Evolutionary conservation across 1,284 basidiomycete species (phyloP).

Genomic region (Cryptococcus floricola): DNA sequence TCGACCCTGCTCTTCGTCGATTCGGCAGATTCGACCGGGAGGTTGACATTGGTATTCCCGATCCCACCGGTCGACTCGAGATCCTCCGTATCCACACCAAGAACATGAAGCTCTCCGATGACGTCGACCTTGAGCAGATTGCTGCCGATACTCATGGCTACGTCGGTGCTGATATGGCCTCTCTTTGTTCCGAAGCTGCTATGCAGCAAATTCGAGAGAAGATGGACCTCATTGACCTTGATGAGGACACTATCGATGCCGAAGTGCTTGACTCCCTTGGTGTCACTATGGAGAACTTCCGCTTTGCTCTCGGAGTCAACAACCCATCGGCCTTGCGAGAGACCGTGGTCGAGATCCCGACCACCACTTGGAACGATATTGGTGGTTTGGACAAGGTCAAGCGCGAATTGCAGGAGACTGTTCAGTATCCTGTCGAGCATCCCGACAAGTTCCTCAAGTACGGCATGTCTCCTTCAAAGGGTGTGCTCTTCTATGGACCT

Average conservation of each 20-base stretch:
- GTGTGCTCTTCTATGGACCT: slow-evolving; percentile 94
- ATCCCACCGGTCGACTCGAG: slow-evolving; percentile 96
- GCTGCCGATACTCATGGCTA: slow-evolving; percentile 99
- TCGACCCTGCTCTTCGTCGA: slow-evolving; percentile 94
- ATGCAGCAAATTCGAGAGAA: slow-evolving; percentile 99
- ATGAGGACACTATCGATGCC: slow-evolving; percentile 92
- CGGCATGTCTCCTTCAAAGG: slow-evolving; percentile 98
- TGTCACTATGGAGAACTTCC: slow-evolving; percentile 98
- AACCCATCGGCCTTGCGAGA: slow-evolving; percentile 96
- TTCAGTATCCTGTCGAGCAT: slow-evolving; percentile 99
- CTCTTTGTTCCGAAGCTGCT: slow-evolving; percentile 92
- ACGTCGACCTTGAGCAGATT: slow-evolving; percentile 97
- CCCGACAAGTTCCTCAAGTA: slow-evolving; percentile 99
- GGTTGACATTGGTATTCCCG: slow-evolving; percentile 98
- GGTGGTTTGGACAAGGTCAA: slow-evolving; percentile 99
- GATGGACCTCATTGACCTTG: slow-evolving; percentile 91
- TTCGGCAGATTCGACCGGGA: slow-evolving; percentile 99
- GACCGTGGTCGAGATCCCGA: slow-evolving; percentile 94
- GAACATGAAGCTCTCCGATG: slow-evolving; percentile 99
- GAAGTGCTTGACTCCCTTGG: slow-evolving; percentile 94
- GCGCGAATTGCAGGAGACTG: slow-evolving; percentile 97
- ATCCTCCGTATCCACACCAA: slow-evolving; percentile 99
- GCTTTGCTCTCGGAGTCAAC: slow-evolving; percentile 81
- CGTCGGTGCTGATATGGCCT: slow-evolving; percentile 95
- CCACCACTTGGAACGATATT: slow-evolving; percentile 96